A percentile compares a stretch with the other conserved stretches of the same genome.
These are phyloP conservation scores for Rheum nobile DNA, from an alignment of 148 eudicot species.

Conservation along the genomic window DNA sequence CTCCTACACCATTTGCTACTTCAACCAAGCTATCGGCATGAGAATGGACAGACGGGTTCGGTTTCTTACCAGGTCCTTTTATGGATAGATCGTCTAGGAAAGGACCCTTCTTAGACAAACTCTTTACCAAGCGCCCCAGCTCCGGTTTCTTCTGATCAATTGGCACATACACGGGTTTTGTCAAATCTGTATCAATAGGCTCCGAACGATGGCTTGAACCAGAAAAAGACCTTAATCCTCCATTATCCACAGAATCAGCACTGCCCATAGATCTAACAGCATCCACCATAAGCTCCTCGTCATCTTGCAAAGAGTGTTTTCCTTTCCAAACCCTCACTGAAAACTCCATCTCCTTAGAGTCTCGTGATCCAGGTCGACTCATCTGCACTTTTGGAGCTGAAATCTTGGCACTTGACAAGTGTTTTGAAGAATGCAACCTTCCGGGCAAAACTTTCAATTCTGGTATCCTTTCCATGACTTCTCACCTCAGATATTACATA, in stretches of 20 bases:
- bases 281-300: slow-evolving; percentile 47
- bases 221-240: slow-evolving; percentile 39
- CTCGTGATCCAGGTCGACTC: slow-evolving; percentile 22
- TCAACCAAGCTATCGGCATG: slow-evolving; percentile 43
- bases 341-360: slow-evolving; percentile 20
- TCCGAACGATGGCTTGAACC: slow-evolving; percentile 86
- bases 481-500: slow-evolving; percentile 20
- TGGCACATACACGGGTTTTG: slow-evolving; percentile 62
- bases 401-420: slow-evolving; percentile 22
- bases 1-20: slow-evolving; percentile 37
- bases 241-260: slow-evolving; percentile 44
- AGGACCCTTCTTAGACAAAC: slow-evolving; percentile 58
- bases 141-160: slow-evolving; percentile 49
- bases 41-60: slow-evolving; percentile 24
- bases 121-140: slow-evolving; percentile 42
- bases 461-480: slow-evolving; percentile 50
- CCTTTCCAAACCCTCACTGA: slow-evolving; percentile 43
- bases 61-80: slow-evolving; percentile 35
- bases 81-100: slow-evolving; percentile 58
- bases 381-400: slow-evolving; percentile 27
- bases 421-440: slow-evolving; percentile 23
- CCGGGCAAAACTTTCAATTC: slow-evolving; percentile 30
- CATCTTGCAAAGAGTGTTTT: slow-evolving; percentile 34
- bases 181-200: slow-evolving; percentile 52
- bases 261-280: slow-evolving; percentile 35